Percentiles rank a stretch among this genome's conserved stretches.
Conservation (phyloP, 208 protist genomes). For the Leishmania arabica region DNA sequence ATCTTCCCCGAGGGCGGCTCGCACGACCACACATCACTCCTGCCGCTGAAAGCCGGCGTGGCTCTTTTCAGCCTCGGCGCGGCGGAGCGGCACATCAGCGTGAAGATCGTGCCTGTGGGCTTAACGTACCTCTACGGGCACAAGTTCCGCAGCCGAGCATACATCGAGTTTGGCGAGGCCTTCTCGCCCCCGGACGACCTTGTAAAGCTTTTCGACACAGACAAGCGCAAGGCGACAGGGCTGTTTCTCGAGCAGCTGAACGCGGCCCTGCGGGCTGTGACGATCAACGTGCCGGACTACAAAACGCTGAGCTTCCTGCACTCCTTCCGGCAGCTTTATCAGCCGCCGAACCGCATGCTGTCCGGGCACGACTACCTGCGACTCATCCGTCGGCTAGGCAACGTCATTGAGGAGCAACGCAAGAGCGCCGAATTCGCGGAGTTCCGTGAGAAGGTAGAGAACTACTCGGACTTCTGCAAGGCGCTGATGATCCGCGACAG, state of each 20-base stretch:
- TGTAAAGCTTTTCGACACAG: slow-evolving; percentile 66
- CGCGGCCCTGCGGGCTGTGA: slow-evolving; percentile 76
- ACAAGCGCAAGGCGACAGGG: slow-evolving; percentile 84
- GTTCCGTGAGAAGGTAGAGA: slow-evolving; percentile 78
- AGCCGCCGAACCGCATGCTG: slow-evolving; percentile 79
- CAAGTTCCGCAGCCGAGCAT: slow-evolving; percentile 90
- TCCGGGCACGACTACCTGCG: slow-evolving; percentile 81
- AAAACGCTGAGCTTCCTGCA: slow-evolving; percentile 89
- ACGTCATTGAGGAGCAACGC: slow-evolving; percentile 70
- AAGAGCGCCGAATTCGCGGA: slow-evolving; percentile 65
- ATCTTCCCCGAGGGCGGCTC: slow-evolving; percentile 97
- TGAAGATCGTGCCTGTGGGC: slow-evolving; percentile 90
- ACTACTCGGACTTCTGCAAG: slow-evolving; percentile 84
- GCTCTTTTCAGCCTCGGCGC: slow-evolving; percentile 92
- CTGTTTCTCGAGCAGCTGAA: slow-evolving; percentile 85
- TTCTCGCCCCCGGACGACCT: slow-evolving; percentile 76
- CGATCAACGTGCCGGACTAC: slow-evolving; percentile 93
- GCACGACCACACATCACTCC: slow-evolving; percentile 93
- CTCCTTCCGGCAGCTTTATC: slow-evolving; percentile 89
- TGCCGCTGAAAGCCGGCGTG: slow-evolving; percentile 96
- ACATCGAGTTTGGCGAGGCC: slow-evolving; percentile 89
- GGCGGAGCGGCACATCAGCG: slow-evolving; percentile 76
- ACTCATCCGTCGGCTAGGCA: slow-evolving; percentile 82
- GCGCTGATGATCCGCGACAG: slow-evolving; percentile 84
- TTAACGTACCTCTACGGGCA: slow-evolving; percentile 94